These are phyloP conservation scores for Ogataea allantospora DNA, from an alignment of 805 yeast genomes.

Conservation along the genomic window DNA sequence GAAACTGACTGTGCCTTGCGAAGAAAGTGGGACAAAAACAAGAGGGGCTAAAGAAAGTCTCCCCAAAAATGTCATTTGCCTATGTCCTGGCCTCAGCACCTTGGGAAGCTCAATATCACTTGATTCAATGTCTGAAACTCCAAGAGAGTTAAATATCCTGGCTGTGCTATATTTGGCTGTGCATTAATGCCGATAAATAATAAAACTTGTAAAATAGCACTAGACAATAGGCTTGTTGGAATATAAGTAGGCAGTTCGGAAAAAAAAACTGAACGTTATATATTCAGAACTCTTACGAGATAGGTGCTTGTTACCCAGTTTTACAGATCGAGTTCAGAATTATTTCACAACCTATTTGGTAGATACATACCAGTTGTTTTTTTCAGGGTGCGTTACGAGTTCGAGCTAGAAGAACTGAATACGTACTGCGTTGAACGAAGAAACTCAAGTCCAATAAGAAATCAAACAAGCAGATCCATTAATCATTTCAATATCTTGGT, in stretches of 20 bases:
- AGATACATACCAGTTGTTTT: too few species aligned
- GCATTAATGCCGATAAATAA: slow-evolving; percentile 17
- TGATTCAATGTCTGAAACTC: too few species aligned
- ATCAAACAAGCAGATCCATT: too few species aligned
- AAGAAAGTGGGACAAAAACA: slow-evolving; percentile 1
- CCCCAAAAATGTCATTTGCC: too few species aligned
- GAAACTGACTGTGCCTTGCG: not conserved
- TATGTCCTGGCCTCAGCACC: too few species aligned
- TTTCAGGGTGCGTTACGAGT: too few species aligned
- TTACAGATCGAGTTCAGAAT: not conserved
- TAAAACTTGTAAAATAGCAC: slow-evolving; percentile 5
- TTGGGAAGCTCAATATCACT: too few species aligned
- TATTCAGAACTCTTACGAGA: not conserved
- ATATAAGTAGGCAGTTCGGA: slow-evolving; percentile 6
- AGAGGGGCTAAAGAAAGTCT: slow-evolving; percentile 3
- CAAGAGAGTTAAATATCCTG: too few species aligned
- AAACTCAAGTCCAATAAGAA: too few species aligned
- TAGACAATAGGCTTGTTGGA: slow-evolving; percentile 6
- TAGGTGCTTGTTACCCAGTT: not conserved
- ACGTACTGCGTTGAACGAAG: too few species aligned
- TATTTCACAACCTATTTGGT: not conserved
- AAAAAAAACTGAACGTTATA: slow-evolving; percentile 3
- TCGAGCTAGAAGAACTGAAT: too few species aligned
- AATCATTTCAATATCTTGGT: too few species aligned
- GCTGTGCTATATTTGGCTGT: slow-evolving; percentile 10